phyloP scores from a whole-genome alignment of 2,329 filamentous ascomycete genomes.

The Cryphonectria carpinicola region DNA sequence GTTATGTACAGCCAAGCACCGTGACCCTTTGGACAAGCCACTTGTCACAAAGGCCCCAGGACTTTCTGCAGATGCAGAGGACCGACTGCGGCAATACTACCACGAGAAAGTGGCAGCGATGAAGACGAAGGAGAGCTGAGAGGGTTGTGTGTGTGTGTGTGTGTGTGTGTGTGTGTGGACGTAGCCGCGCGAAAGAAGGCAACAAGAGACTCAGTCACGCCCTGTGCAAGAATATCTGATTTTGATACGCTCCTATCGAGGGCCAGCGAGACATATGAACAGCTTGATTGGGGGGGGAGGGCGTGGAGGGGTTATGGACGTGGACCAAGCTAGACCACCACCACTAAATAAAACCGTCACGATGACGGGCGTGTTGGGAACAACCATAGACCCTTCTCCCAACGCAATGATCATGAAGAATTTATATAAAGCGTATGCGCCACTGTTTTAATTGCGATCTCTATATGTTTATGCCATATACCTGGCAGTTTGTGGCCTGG shows the following conservation, averaged over 20 bases:
- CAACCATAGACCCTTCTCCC: neutral
- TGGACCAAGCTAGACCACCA: neutral
- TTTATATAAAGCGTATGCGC: neutral
- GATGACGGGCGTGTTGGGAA: neutral
- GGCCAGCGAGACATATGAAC: too few relatives aligned
- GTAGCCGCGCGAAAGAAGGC: neutral
- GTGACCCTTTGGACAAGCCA: slow-evolving; percentile 50
- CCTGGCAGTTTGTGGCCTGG: neutral
- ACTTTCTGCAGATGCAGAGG: slow-evolving; percentile 47
- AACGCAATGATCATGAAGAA: neutral
- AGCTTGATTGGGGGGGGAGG: too few relatives aligned
- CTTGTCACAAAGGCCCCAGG: slow-evolving; percentile 38
- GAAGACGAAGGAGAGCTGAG: neutral
- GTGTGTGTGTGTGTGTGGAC: neutral
- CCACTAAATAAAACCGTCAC: neutral
- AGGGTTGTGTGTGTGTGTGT: too few relatives aligned
- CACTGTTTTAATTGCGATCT: neutral
- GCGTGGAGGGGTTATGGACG: neutral
- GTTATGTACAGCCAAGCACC: slow-evolving; percentile 41
- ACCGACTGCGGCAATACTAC: slow-evolving; percentile 38
- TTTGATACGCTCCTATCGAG: too few relatives aligned
- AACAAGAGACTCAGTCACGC: neutral
- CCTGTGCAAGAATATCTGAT: neutral
- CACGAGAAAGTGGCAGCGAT: neutral
- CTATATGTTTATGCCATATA: too few relatives aligned